phyloP scores from a whole-genome alignment of 805 yeast genomes.

The Hermanozyma aechmeae region DNA sequence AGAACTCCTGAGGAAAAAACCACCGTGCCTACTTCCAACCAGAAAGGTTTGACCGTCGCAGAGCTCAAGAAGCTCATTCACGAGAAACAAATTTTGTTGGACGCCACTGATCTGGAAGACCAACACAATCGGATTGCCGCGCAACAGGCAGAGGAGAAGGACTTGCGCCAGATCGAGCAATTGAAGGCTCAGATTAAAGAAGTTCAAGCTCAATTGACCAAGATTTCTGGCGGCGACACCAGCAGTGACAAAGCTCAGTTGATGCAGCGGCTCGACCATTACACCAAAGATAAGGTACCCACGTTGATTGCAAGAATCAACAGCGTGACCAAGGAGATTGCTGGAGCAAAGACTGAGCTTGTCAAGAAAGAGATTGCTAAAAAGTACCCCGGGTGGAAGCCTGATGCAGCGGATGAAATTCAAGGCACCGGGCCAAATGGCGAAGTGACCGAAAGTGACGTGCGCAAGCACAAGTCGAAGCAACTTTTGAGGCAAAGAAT shows the following conservation, averaged over 20 bases:
- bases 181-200: conserved; percentile 53
- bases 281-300: conserved; percentile 64
- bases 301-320: conserved; percentile 54
- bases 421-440: conserved; percentile 86
- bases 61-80: conserved; percentile 56
- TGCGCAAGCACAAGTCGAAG: conserved; percentile 69
- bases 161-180: conserved; percentile 49
- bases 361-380: conserved; percentile 46
- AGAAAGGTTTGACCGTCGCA: conserved; percentile 35
- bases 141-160: conserved; percentile 28
- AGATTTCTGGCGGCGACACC: conserved; percentile 22
- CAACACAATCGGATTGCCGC: conserved; percentile 27
- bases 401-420: conserved; percentile 29
- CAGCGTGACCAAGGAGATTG: conserved; percentile 58
- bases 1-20: conserved; percentile 10
- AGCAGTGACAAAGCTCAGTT: conserved; percentile 41
- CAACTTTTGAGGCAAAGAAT: conserved; percentile 76
- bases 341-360: conserved; percentile 54
- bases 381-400: conserved; percentile 57
- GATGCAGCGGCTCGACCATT: conserved; percentile 45
- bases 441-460: conserved; percentile 72
- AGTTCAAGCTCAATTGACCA: conserved; percentile 30
- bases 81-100: conserved; percentile 63
- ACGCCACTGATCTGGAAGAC: conserved; percentile 64
- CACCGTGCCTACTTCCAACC: conserved; percentile 14